A percentile compares a stretch with the other conserved stretches of the same genome.
Evolutionary conservation across 1,284 basidiomycete genomes (phyloP).

Genomic region (Stygiomarasmius scandens): DNA sequence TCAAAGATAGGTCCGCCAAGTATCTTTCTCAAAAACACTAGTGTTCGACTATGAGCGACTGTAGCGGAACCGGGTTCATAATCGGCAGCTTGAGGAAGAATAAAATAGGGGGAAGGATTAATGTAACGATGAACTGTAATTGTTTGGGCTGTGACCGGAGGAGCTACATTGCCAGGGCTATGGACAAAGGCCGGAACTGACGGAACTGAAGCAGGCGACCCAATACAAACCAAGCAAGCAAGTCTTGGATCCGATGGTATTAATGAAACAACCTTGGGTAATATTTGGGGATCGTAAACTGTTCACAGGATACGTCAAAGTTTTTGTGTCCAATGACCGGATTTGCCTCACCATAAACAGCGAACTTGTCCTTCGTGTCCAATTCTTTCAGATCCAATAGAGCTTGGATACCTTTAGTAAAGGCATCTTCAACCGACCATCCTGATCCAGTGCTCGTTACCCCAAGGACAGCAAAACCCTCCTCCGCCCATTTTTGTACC

Average conservation of each 20-base stretch:
- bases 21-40: constrained; percentile 43
- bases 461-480: constrained; percentile 50
- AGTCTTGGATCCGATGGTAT: constrained; percentile 32
- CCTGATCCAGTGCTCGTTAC: constrained; percentile 24
- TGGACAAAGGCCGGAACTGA: constrained; percentile 32
- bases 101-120: constrained; percentile 37
- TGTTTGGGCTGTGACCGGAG: constrained; percentile 11
- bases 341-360: constrained; percentile 37
- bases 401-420: constrained; percentile 33
- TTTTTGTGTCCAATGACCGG: not conserved
- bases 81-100: constrained; percentile 38
- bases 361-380: constrained; percentile 44
- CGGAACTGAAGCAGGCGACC: constrained; percentile 16
- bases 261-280: constrained; percentile 28
- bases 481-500: constrained; percentile 51
- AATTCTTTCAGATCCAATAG: constrained; percentile 37
- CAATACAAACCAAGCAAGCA: constrained; percentile 39
- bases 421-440: constrained; percentile 25
- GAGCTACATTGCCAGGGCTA: constrained; percentile 24
- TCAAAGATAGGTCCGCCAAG: constrained; percentile 50
- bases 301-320: not conserved
- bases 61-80: constrained; percentile 42
- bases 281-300: constrained; percentile 40
- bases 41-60: constrained; percentile 43
- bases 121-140: constrained; percentile 30